A percentile compares a stretch with the other conserved stretches of the same genome.
phyloP scores from a whole-genome alignment of 1,284 basidiomycete genomes.

The Xerocomus nothofagi region DNA sequence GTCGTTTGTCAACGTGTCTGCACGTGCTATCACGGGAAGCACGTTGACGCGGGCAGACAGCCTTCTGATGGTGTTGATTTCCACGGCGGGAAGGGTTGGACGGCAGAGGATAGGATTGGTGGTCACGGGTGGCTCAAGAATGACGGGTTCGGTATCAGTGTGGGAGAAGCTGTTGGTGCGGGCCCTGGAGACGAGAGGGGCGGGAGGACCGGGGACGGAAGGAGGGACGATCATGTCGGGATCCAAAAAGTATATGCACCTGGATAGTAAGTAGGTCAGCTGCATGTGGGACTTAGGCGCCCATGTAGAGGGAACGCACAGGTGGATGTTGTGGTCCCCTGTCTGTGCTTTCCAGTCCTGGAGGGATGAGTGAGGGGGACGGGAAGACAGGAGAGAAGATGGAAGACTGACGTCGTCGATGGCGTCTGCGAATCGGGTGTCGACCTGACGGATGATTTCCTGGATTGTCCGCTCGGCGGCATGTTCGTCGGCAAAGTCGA shows the following conservation, averaged over 20 bases:
- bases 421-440: constrained; percentile 63
- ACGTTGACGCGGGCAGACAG: constrained; percentile 93
- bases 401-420: constrained; percentile 64
- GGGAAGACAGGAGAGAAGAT: constrained; percentile 9
- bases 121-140: constrained; percentile 74
- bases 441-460: constrained; percentile 67
- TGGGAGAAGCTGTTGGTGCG: constrained; percentile 69
- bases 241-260: constrained; percentile 80
- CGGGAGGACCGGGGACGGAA: constrained; percentile 58
- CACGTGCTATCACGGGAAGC: constrained; percentile 90
- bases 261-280: constrained; percentile 37
- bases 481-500: constrained; percentile 64
- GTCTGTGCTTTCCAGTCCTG: constrained; percentile 66
- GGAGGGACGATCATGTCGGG: constrained; percentile 73
- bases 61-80: constrained; percentile 88
- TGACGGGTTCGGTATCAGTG: constrained; percentile 67
- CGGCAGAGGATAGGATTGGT: constrained; percentile 66
- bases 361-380: constrained; percentile 14
- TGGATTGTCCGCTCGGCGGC: constrained; percentile 55
- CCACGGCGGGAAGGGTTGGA: constrained; percentile 67
- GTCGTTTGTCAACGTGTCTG: constrained; percentile 91
- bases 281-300: constrained; percentile 21
- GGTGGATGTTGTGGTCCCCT: constrained; percentile 74
- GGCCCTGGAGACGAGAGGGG: constrained; percentile 60
- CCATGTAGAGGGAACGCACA: constrained; percentile 53